phyloP scores from a whole-genome alignment of 495 filamentous ascomycete genomes.

The Neurospora africana region DNA sequence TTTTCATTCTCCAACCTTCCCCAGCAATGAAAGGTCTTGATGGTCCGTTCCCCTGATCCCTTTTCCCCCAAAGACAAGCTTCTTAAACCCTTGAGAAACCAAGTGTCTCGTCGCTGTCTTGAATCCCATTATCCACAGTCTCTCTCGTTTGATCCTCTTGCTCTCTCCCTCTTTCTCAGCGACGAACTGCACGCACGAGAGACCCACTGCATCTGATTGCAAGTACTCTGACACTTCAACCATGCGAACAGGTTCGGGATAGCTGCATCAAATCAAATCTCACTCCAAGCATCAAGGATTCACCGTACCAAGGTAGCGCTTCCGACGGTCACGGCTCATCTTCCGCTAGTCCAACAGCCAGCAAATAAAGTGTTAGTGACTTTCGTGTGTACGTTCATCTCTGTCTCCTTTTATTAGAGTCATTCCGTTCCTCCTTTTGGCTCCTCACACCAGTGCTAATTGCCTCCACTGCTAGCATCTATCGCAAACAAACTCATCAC shows the following conservation, averaged over 20 bases:
- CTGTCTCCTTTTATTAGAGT: not conserved
- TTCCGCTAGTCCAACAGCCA: not conserved
- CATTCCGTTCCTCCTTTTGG: not conserved
- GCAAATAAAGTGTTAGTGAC: not conserved
- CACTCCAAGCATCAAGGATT: slow-evolving; percentile 6
- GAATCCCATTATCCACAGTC: slow-evolving; percentile 1
- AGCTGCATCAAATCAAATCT: slow-evolving; percentile 35
- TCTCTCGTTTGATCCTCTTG: not conserved
- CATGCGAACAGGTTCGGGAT: slow-evolving; percentile 42
- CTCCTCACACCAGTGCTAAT: not conserved
- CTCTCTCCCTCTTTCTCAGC: slow-evolving; percentile 9
- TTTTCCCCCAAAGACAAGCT: slow-evolving; percentile 5
- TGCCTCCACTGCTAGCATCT: not conserved
- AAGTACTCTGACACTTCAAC: slow-evolving; percentile 24
- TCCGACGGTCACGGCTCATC: slow-evolving; percentile 14
- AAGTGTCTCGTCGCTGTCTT: slow-evolving; percentile 23
- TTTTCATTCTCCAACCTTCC: slow-evolving; percentile 14
- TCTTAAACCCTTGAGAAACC: slow-evolving; percentile 5
- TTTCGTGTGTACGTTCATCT: not conserved
- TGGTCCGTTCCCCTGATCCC: slow-evolving; percentile 18
- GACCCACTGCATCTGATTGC: slow-evolving; percentile 32
- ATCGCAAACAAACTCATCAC: not conserved
- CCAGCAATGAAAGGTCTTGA: slow-evolving; percentile 18
- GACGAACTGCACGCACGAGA: slow-evolving; percentile 27
- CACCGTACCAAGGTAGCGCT: not conserved